Percentiles rank a stretch among this genome's conserved stretches.
Evolutionary conservation across 2,329 filamentous ascomycete genomes (phyloP).

Genomic region (Pseudocercospora vitis): DNA sequence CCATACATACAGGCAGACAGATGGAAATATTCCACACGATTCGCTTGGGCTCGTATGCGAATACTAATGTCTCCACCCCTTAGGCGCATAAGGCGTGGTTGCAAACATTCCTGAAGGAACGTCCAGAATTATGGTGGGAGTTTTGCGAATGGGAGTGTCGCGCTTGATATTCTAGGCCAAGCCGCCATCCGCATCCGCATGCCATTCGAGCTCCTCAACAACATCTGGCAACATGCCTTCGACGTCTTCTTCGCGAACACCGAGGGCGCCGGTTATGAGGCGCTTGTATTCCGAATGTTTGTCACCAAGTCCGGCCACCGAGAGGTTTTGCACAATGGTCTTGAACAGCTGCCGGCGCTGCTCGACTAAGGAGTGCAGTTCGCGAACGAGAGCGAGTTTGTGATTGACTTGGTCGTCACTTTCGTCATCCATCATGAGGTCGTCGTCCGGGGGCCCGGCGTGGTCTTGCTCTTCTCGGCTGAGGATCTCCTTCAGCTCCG

Average conservation of each 20-base stretch:
- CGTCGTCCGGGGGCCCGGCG: conserved; percentile 17
- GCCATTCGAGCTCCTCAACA: conserved; percentile 47
- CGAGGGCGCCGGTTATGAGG: conserved; percentile 67
- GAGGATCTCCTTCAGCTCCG: conserved; percentile 40
- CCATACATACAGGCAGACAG: no score
- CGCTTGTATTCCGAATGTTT: conserved; percentile 72
- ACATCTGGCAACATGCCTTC: conserved; percentile 60
- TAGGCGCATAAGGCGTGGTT: not conserved
- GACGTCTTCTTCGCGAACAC: conserved; percentile 66
- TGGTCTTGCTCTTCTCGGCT: conserved; percentile 34
- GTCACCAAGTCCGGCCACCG: conserved; percentile 66
- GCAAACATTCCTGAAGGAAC: not conserved
- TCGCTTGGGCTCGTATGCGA: no score
- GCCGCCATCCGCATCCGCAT: conserved; percentile 24
- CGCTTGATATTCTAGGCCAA: conserved; percentile 21
- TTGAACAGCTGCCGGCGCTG: conserved; percentile 62
- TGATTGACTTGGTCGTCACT: conserved; percentile 52
- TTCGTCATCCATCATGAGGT: conserved; percentile 24
- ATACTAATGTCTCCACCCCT: not conserved
- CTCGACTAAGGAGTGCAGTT: conserved; percentile 56
- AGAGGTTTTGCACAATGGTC: conserved; percentile 68
- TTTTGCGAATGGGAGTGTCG: not conserved
- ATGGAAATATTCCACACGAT: no score
- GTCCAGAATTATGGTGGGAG: not conserved
- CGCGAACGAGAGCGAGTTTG: conserved; percentile 58